A percentile compares a stretch with the other conserved stretches of the same genome.
Evolutionary conservation across 2,329 filamentous ascomycete species (phyloP).

Genomic region (Aspergillus amoenus): DNA sequence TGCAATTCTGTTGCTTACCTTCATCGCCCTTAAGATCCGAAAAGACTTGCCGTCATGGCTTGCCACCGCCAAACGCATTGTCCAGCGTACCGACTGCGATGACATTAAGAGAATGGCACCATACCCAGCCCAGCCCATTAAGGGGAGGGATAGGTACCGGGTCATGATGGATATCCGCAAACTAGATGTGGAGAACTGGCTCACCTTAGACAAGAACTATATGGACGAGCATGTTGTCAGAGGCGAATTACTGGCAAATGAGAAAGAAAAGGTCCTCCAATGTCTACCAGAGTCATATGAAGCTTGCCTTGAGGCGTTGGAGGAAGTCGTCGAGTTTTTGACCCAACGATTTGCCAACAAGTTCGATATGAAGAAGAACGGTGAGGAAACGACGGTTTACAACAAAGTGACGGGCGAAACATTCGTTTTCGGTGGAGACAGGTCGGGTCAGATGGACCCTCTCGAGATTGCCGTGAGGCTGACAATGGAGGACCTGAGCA

Average conservation of each 20-base stretch:
- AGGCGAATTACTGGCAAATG: constrained; percentile 38
- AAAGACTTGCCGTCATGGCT: constrained; percentile 17
- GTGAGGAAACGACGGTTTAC: constrained; percentile 32
- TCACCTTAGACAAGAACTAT: constrained; percentile 50
- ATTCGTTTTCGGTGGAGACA: constrained; percentile 39
- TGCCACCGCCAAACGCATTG: constrained; percentile 1
- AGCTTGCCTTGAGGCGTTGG: constrained; percentile 50
- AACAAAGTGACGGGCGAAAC: constrained; percentile 48
- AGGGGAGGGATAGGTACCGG: constrained; percentile 39
- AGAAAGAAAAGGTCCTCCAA: constrained; percentile 45
- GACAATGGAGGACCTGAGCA: constrained; percentile 53
- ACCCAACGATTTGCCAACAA: constrained; percentile 43
- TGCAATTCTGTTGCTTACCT: constrained; percentile 29
- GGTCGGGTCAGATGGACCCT: constrained; percentile 38
- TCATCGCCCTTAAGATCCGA: constrained; percentile 28
- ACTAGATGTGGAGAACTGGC: constrained; percentile 49
- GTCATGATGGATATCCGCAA: constrained; percentile 51
- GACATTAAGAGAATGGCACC: constrained; percentile 37
- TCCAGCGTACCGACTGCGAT: constrained; percentile 17
- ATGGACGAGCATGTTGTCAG: constrained; percentile 45
- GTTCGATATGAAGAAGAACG: constrained; percentile 37
- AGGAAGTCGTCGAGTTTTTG: constrained; percentile 48
- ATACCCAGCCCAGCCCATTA: constrained; percentile 40
- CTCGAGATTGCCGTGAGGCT: constrained; percentile 53
- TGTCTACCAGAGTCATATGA: constrained; percentile 44